Conservation (phyloP, 2,329 filamentous ascomycete species). For the Fusarium cyanostomum region DNA sequence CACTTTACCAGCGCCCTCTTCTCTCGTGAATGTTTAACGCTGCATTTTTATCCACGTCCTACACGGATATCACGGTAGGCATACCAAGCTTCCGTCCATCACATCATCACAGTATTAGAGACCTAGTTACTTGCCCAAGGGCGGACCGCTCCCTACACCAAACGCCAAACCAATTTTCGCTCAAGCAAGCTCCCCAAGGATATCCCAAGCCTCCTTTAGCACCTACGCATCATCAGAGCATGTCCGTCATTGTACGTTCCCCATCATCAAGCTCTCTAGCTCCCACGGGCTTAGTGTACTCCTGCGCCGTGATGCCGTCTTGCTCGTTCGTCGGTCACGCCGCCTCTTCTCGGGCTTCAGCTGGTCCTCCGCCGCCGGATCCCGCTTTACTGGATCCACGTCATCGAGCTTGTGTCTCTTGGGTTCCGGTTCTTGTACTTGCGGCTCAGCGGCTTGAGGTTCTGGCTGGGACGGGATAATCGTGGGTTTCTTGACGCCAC, state of each 20-base stretch:
- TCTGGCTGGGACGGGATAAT: slow-evolving; percentile 36
- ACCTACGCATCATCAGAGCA: slow-evolving; percentile 25
- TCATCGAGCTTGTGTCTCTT: slow-evolving; percentile 33
- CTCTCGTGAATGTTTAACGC: not conserved
- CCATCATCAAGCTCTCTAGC: slow-evolving; percentile 70
- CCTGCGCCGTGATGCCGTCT: slow-evolving; percentile 69
- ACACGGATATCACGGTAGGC: not conserved
- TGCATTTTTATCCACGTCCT: not conserved
- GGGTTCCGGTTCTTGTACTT: slow-evolving; percentile 9
- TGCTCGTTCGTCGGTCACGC: slow-evolving; percentile 63
- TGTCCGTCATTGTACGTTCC: slow-evolving; percentile 53
- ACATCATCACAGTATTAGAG: slow-evolving; percentile 17
- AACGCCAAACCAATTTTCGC: slow-evolving; percentile 35
- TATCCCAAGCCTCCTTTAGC: slow-evolving; percentile 7
- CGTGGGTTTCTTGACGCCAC: slow-evolving; percentile 46
- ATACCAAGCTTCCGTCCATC: slow-evolving; percentile 9
- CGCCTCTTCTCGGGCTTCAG: slow-evolving; percentile 56
- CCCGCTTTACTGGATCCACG: slow-evolving; percentile 51
- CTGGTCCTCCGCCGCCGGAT: slow-evolving; percentile 36
- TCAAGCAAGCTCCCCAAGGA: slow-evolving; percentile 28
- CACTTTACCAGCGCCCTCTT: not conserved
- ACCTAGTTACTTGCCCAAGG: not conserved
- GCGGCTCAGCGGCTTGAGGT: slow-evolving; percentile 10
- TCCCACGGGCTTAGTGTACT: slow-evolving; percentile 82
- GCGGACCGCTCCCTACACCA: slow-evolving; percentile 29